Evolutionary conservation across 2,329 filamentous ascomycete species (phyloP).

Genomic region (Rutstroemia sydowiana): DNA sequence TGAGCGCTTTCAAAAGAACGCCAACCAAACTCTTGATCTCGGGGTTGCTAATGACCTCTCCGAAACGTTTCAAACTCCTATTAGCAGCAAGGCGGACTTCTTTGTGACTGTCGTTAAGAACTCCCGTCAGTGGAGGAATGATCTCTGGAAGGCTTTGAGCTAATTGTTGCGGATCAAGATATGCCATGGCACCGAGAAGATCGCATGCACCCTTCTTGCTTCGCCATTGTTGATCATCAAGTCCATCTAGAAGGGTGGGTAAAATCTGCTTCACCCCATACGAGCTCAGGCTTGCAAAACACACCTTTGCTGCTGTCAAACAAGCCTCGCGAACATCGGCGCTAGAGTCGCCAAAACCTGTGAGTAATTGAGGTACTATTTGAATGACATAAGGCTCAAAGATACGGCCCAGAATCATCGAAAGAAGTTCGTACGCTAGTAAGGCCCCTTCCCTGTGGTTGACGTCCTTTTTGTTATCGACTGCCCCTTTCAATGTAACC

Average conservation of each 20-base stretch:
- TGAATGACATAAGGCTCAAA: constrained; percentile 98
- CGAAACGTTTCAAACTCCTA: constrained; percentile 92
- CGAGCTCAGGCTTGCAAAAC: constrained; percentile 87
- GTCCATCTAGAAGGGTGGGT: constrained; percentile 80
- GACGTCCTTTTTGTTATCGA: constrained; percentile 92
- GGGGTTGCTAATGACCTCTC: constrained; percentile 96
- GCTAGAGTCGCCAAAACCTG: constrained; percentile 81
- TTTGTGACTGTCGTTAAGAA: constrained; percentile 96
- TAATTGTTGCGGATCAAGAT: constrained; percentile 91
- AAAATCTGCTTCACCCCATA: constrained; percentile 94
- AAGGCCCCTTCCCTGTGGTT: constrained; percentile 84
- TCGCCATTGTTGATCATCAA: constrained; percentile 94
- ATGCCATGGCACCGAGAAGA: constrained; percentile 94
- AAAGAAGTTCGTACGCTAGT: constrained; percentile 84
- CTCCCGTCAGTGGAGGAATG: constrained; percentile 87
- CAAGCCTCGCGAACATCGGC: constrained; percentile 88
- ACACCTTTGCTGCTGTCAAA: constrained; percentile 86
- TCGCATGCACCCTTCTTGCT: constrained; percentile 98
- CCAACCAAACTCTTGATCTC: constrained; percentile 91
- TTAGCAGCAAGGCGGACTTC: constrained; percentile 90
- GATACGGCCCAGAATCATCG: constrained; percentile 73
- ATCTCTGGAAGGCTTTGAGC: constrained; percentile 90
- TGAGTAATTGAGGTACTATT: constrained; percentile 83
- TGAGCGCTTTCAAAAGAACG: constrained; percentile 89
- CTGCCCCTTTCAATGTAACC: constrained; percentile 67